A percentile compares a stretch with the other conserved stretches of the same genome.
Evolutionary conservation across 164 flowering plant species (phyloP).

Genomic region (Aristolochia fimbriata): DNA sequence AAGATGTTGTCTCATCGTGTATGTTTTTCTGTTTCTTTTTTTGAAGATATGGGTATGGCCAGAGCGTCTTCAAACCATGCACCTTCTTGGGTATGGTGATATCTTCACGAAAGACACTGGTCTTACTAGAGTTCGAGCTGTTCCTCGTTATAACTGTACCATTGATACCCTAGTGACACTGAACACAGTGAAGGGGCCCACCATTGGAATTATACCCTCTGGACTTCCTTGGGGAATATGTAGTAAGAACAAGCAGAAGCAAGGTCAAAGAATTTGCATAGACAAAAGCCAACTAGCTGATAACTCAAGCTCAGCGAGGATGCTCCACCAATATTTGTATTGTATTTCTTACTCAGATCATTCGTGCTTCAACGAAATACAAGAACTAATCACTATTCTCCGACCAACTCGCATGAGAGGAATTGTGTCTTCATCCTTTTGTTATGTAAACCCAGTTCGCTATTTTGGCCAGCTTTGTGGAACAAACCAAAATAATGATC

Average conservation of each 20-base stretch:
- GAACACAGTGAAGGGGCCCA: constrained; percentile 44
- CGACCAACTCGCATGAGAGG: constrained; percentile 55
- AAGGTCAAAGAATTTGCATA: constrained; percentile 3
- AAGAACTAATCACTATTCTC: constrained; percentile 52
- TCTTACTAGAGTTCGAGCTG: constrained; percentile 75
- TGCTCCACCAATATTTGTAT: constrained; percentile 40
- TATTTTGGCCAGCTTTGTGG: constrained; percentile 47
- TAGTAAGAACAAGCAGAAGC: constrained; percentile 6
- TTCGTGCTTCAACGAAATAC: constrained; percentile 62
- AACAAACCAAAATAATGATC: constrained; percentile 18
- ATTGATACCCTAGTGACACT: constrained; percentile 27
- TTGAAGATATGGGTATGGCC: constrained; percentile 91
- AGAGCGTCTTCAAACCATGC: constrained; percentile 80
- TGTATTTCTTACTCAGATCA: constrained; percentile 77
- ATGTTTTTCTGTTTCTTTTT: neutral
- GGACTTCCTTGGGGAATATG: constrained; percentile 72
- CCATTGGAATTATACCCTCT: constrained; percentile 89
- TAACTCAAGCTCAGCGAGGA: constrained; percentile 15
- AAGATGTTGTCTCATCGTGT: neutral
- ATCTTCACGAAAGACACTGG: constrained; percentile 69
- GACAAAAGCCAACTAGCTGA: constrained; percentile 9
- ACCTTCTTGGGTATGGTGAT: constrained; percentile 59
- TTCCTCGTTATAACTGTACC: constrained; percentile 79
- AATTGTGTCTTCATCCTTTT: constrained; percentile 58
- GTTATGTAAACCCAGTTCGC: constrained; percentile 51